Base-by-base conservation (phyloP, 805 yeast species). In the Cyberlindnera subsufficiens region DNA sequence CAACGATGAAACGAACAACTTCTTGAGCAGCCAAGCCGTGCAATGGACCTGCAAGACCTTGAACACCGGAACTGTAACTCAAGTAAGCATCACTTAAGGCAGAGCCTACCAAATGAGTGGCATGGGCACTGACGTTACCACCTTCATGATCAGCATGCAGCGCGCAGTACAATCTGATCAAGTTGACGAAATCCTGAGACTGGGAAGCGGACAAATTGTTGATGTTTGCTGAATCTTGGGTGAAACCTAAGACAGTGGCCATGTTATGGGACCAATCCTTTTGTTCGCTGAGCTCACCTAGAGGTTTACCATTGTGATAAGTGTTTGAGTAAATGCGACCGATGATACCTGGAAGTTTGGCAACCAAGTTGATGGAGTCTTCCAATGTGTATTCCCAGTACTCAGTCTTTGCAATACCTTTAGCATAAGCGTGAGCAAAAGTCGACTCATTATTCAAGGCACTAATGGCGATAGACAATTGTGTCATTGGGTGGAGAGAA, bases 21-120 rank as follows among this genome's bases (percentile, higher is more conserved):
- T 85, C 93, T 66, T 85, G 95, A 63, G 85, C 84, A 46, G 93
- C 95, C 53, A 85, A 72, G 30, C 93, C 93, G 65, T 85, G 95
- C 55, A 85, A 71, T 45, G 95, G 93, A 50, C 95, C 95, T 30
- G 95, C 93, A 48, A 85, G 71, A 56, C 95, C 95, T 64, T 80
- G 78, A 52, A 85, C 70, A 53, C 93, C 93, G 33, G 93, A 87
- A 44, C 88, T 72, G 55, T 80, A 80, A 38, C 88, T 78, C 55
- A 85, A 69, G 69, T 69, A 82, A 48, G 93, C 89, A 47, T 85
- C 84, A 38, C 86, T 74, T 53, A 85, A 69, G 17, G 95, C 90
- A 30, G 88, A 80, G 39, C 93, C 93, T 33, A 86, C 91, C 60
- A 84, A 71, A 64, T 83, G 89, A 51, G 90, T 82, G 51, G 90